Percentiles rank a stretch among this genome's conserved stretches.
Evolutionary conservation across 129 eudicot genomes (phyloP).

Genomic region (Logfia minima): DNA sequence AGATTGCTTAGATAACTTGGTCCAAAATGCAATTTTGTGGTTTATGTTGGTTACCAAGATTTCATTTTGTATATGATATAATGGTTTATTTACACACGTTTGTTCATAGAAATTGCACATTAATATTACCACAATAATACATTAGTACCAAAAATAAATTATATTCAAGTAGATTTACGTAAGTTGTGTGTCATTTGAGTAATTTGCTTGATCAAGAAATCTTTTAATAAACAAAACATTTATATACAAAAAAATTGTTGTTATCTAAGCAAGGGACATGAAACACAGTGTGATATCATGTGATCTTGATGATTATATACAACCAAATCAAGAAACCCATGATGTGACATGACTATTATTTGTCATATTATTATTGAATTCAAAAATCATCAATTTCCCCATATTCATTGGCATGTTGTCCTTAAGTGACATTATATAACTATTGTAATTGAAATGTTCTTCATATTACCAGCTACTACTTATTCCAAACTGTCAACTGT

Average conservation of each 20-base stretch:
- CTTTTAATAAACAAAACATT: neutral
- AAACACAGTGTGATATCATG: neutral
- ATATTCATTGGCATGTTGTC: constrained; percentile 2
- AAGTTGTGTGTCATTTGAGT: no score
- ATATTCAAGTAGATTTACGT: no score
- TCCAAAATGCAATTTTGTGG: no score
- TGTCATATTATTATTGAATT: neutral
- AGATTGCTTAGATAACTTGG: no score
- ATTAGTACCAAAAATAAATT: no score
- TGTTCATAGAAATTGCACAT: neutral
- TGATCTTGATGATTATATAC: constrained; percentile 19
- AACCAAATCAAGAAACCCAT: neutral
- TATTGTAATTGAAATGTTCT: neutral
- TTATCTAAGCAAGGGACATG: neutral
- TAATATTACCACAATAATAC: neutral
- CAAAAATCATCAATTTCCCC: neutral
- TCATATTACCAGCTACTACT: neutral
- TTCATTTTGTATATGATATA: neutral
- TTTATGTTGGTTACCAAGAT: neutral
- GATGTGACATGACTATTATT: neutral
- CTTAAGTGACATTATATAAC: neutral
- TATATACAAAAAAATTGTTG: neutral
- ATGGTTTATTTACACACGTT: neutral
- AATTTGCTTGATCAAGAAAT: neutral
- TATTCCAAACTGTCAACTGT: neutral